phyloP scores from a whole-genome alignment of 2,329 filamentous ascomycete genomes.

The Aspergillus phoenicis region DNA sequence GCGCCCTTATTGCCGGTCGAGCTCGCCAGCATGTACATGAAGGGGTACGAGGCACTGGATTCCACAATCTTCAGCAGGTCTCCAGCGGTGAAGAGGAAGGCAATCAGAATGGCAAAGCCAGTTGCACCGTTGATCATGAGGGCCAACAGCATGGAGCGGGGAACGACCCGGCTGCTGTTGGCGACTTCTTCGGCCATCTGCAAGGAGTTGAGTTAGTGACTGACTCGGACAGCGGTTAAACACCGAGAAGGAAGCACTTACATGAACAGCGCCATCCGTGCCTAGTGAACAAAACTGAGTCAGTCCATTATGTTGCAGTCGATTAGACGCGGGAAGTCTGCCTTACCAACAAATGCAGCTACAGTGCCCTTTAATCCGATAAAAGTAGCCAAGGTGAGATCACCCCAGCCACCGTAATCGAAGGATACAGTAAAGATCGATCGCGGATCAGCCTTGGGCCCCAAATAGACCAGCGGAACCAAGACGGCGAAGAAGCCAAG shows the following conservation, averaged over 20 bases:
- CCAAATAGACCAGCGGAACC: constrained; percentile 49
- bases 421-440: constrained; percentile 26
- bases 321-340: no score
- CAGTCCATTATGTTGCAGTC: no score
- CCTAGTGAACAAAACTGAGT: not conserved
- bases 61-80: constrained; percentile 35
- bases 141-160: constrained; percentile 39
- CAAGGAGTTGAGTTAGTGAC: not conserved
- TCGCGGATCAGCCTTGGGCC: constrained; percentile 33
- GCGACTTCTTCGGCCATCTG: constrained; percentile 44
- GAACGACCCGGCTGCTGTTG: constrained; percentile 40
- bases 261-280: constrained; percentile 26
- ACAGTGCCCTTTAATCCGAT: constrained; percentile 27
- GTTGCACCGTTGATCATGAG: constrained; percentile 40
- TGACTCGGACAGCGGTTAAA: not conserved
- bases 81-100: constrained; percentile 39
- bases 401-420: constrained; percentile 28
- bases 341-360: constrained; percentile 25
- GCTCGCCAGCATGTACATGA: constrained; percentile 45
- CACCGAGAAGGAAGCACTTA: constrained; percentile 14
- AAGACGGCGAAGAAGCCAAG: constrained; percentile 56
- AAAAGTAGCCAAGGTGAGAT: constrained; percentile 29
- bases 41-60: constrained; percentile 40
- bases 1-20: constrained; percentile 43
- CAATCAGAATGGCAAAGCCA: constrained; percentile 41